Base-by-base conservation (phyloP, 2,329 filamentous ascomycete species). In the Calonectria montana region DNA sequence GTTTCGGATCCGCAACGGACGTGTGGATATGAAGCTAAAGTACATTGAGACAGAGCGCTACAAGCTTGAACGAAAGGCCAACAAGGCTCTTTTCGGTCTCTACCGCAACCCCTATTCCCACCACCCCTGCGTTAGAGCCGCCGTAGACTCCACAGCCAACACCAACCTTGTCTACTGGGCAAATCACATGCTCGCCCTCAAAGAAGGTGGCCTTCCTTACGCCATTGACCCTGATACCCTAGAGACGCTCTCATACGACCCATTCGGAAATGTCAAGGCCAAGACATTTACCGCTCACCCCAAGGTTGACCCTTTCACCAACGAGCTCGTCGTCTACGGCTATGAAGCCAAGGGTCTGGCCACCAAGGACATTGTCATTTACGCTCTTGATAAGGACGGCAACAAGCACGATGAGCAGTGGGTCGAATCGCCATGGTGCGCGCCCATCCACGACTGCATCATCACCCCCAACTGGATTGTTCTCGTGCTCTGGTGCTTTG, bases 1-100 rank as follows among this genome's bases (percentile, higher is more conserved):
- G 0, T 84, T 86, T 35, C 73, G 77, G 0, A 79, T 86, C 48
- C 70, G 80, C 0, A 43, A 84, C n/a, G 82, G 83, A 0, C 53
- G 37, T 0, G 82, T 81, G 0, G 80, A 78, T 15, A 82, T 85
- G 72, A 81, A 81, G 67, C 79, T 83, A 23, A 76, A 77, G 15
- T 86, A 83, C 53, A 81, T 87, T 2, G 77, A 82, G 27, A 87
- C 85, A 0, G 84, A 86, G 47, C 83, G 84, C 45, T 84, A 84
- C 35, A 72, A 78, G 3, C 77, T 81, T 0, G 85, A 87, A 69
- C 72, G 83, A 6, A 76, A 82, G 41, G 84, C 84, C 0, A 73
- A 80, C n/a, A 76, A 80, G 3, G 80, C 82, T 0, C 61, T 75
- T 0, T 74, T 75, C 0, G 72, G 74, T 0, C 45, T 74, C 0